phyloP scores from a whole-genome alignment of 257 asterid genomes.

The Scutellaria galericulata region DNA sequence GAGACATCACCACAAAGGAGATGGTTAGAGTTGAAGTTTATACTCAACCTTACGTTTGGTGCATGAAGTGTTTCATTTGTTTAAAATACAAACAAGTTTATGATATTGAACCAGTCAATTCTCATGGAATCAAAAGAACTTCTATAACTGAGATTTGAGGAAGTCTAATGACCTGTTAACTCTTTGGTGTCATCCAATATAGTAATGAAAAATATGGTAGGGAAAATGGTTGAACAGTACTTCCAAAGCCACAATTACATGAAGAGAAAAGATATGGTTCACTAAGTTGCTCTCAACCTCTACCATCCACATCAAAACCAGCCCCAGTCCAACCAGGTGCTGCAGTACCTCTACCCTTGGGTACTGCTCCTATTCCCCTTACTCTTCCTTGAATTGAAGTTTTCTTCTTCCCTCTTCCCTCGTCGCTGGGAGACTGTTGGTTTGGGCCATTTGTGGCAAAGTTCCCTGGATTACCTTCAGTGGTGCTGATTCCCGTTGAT shows the following conservation, averaged over 20 bases:
- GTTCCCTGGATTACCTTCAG: slow-evolving; percentile 46
- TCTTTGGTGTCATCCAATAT: slow-evolving; percentile 10
- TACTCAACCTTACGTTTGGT: neutral
- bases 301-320: slow-evolving; percentile 82
- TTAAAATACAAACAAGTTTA: slow-evolving; percentile 5
- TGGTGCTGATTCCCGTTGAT: slow-evolving; percentile 39
- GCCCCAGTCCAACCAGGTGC: slow-evolving; percentile 90
- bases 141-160: neutral
- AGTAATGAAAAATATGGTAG: slow-evolving; percentile 18
- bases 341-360: slow-evolving; percentile 71
- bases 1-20: too few species aligned
- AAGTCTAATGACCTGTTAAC: slow-evolving; percentile 10
- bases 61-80: neutral
- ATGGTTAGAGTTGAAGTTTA: neutral
- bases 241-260: neutral
- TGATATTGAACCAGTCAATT: neutral
- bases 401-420: slow-evolving; percentile 73
- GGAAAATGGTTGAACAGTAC: slow-evolving; percentile 4
- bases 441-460: slow-evolving; percentile 45
- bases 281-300: slow-evolving; percentile 54
- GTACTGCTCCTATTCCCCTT: slow-evolving; percentile 74
- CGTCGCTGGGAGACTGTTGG: slow-evolving; percentile 52
- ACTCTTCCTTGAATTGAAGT: slow-evolving; percentile 65
- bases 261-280: slow-evolving; percentile 16
- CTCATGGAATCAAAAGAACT: slow-evolving; percentile 8